Conservation (phyloP, 257 asterid species). For the Nicotiana otophora region DNA sequence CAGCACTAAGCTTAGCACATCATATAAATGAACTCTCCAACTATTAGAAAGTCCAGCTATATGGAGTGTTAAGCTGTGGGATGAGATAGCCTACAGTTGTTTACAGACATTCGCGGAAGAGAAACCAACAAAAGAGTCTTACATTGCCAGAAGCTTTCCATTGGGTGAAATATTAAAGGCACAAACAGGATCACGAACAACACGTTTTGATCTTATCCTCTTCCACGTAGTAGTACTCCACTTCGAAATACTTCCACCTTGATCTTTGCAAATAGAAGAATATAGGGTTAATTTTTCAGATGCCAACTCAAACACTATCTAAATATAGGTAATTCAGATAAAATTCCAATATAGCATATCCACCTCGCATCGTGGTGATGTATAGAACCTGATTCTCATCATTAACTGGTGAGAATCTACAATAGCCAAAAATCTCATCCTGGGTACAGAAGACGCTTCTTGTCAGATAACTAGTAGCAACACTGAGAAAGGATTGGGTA, state of each 20-base stretch:
- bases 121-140: slow-evolving; percentile 24
- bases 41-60: not conserved
- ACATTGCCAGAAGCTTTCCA: slow-evolving; percentile 83
- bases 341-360: slow-evolving; percentile 15
- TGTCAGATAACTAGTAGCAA: not conserved
- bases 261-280: slow-evolving; percentile 30
- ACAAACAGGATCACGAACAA: slow-evolving; percentile 60
- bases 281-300: slow-evolving; percentile 9
- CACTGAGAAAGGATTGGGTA: not conserved
- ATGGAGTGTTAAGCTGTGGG: not conserved
- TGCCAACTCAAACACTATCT: not conserved
- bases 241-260: slow-evolving; percentile 58
- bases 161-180: slow-evolving; percentile 84
- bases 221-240: slow-evolving; percentile 68
- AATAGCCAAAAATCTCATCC: slow-evolving; percentile 73
- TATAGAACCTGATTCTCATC: slow-evolving; percentile 62
- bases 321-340: slow-evolving; percentile 8
- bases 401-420: slow-evolving; percentile 63
- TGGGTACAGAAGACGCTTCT: slow-evolving; percentile 25
- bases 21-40: not conserved
- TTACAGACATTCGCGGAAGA: not conserved
- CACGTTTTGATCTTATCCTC: slow-evolving; percentile 56
- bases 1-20: not conserved
- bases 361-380: slow-evolving; percentile 58
- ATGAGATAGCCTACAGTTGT: not conserved